Base-by-base conservation (phyloP, 225 moss, liverwort and hornwort species). In the Takakia lepidozioides region DNA sequence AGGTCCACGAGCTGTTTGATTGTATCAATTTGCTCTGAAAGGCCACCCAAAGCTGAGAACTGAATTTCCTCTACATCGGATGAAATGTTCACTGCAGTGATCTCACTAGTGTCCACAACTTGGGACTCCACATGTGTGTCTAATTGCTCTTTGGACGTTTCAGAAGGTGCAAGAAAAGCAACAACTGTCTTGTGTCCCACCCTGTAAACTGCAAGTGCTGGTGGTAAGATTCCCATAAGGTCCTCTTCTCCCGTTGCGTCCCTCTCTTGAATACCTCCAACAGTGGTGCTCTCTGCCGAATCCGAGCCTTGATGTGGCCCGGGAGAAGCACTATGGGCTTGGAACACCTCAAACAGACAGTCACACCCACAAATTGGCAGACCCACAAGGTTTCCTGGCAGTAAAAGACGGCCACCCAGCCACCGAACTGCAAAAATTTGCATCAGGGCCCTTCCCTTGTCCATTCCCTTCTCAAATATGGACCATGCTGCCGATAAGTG, bases 1-100 rank as follows among this genome's bases (percentile, higher is more conserved):
- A 91, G 73, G 41, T 78, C 85, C 51, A 98, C 78, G 52, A 87
- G 85, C 57, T 83, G 80, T 61, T 84, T 80, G 19, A 98, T 80
- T 43, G 80, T 81, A 23, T 75, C 71, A 52, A 98, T 98, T 56
- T 98, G 78, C 27, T 41, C 63, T 30, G 83, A 67, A 39, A 98
- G 83, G 20, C 98, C 98, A 63, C 98, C 98, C 35, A 98, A 69
- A 32, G 73, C 75, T 34, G 74, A 64, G 54, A 70, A 98, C 47
- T 70, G 73, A 28, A 83, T 68, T 62, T 62, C 71, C 59, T 67
- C 71, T 40, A 59, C 56, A 60, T 59, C 60, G 38, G 48, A 51
- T 20, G 29, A 55, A 46, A 75, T 24, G 58, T 67, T 63, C 49
- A 59, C 53, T 41, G 17, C 23, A 25, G 52, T 44, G 36, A 60